These are phyloP conservation scores for Aspergillus sp. DNA, from an alignment of 2,329 filamentous ascomycete species.

Conservation along the genomic window DNA sequence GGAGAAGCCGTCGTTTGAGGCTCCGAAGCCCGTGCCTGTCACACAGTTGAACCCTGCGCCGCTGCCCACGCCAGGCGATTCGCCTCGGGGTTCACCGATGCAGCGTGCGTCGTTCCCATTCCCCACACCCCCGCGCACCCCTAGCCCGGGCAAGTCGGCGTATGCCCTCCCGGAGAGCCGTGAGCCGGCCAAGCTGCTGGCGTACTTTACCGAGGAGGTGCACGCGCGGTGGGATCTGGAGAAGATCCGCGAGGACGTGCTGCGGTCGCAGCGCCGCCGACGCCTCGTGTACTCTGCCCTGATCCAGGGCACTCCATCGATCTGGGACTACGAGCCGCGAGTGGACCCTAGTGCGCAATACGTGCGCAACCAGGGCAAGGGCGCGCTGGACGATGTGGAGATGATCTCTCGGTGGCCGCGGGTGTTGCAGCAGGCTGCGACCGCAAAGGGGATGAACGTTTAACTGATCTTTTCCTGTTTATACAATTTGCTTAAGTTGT, in stretches of 20 bases:
- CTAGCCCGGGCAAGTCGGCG: slow-evolving; percentile 39
- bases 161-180: slow-evolving; percentile 34
- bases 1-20: slow-evolving; percentile 43
- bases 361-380: slow-evolving; percentile 63
- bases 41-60: slow-evolving; percentile 18
- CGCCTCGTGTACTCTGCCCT: slow-evolving; percentile 79
- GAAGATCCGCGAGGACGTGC: slow-evolving; percentile 71
- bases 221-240: slow-evolving; percentile 78
- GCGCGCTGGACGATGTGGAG: slow-evolving; percentile 45
- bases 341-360: slow-evolving; percentile 60
- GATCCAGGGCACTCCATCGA: slow-evolving; percentile 71
- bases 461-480: background rate
- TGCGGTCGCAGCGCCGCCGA: slow-evolving; percentile 76
- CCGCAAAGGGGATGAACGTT: slow-evolving; percentile 19
- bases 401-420: slow-evolving; percentile 46
- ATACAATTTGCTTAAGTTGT: no score
- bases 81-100: slow-evolving; percentile 32
- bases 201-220: slow-evolving; percentile 73
- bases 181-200: slow-evolving; percentile 51
- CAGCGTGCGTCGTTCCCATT: slow-evolving; percentile 35
- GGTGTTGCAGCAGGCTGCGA: slow-evolving; percentile 37
- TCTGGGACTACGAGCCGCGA: slow-evolving; percentile 82
- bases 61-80: slow-evolving; percentile 37
- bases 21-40: slow-evolving; percentile 33
- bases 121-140: slow-evolving; percentile 43